A percentile compares a stretch with the other conserved stretches of the same genome.
Evolutionary conservation across 495 filamentous ascomycete species (phyloP).

Genomic region (Aspergillus olivimuriae): DNA sequence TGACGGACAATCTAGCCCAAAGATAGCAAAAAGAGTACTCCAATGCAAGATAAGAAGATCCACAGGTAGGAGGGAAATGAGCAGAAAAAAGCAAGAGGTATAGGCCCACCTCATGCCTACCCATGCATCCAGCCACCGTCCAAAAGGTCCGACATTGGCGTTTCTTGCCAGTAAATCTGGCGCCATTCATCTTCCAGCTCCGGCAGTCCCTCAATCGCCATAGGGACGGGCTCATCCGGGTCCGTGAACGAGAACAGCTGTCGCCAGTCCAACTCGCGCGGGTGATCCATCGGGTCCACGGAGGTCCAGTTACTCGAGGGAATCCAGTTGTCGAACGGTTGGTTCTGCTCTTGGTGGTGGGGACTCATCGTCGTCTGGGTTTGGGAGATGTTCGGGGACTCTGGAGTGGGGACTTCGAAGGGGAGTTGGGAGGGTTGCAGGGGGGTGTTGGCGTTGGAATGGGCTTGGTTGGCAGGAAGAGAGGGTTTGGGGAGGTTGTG

Average conservation of each 20-base stretch:
- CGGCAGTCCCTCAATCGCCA: conserved; percentile 33
- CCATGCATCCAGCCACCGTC: conserved; percentile 37
- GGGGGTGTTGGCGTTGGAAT: conserved; percentile 2
- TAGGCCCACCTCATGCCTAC: neutral
- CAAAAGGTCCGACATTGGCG: conserved; percentile 38
- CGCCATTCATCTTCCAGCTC: conserved; percentile 45
- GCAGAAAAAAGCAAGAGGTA: no score
- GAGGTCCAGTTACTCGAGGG: conserved; percentile 15
- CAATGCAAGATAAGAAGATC: no score
- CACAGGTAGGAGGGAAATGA: no score
- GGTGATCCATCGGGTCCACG: conserved; percentile 30
- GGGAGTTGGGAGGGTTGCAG: conserved; percentile 19
- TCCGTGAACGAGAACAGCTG: conserved; percentile 42
- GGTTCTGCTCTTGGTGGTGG: conserved; percentile 21
- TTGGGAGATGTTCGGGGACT: conserved; percentile 20
- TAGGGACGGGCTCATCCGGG: conserved; percentile 33
- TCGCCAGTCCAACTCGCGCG: conserved; percentile 40
- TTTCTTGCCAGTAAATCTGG: conserved; percentile 44
- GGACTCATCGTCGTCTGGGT: conserved; percentile 16
- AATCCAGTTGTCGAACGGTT: conserved; percentile 37
- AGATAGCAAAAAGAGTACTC: no score
- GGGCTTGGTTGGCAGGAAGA: neutral
- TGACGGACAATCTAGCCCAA: no score
- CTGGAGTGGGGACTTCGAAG: conserved; percentile 33
- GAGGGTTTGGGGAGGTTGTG: no score